Evolutionary conservation across 2,329 filamentous ascomycete species (phyloP).

Genomic region (Penicillium sp.): DNA sequence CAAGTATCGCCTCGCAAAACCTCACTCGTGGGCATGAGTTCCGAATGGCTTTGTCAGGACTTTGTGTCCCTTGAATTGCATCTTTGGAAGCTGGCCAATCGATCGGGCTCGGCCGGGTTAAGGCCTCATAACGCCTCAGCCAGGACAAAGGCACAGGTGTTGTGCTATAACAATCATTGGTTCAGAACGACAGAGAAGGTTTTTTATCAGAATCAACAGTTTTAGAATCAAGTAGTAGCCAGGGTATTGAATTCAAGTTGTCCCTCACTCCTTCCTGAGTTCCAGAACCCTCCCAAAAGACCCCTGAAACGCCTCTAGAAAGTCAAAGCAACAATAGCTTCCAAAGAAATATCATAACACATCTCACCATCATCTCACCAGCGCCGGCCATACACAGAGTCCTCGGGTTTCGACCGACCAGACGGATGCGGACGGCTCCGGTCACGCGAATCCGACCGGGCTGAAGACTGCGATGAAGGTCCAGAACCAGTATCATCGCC

Average conservation of each 20-base stretch:
- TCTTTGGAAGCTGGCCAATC: neutral
- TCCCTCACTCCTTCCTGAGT: too few relatives aligned
- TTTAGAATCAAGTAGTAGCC: neutral
- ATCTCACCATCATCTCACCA: conserved; percentile 30
- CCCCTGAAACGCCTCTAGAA: conserved; percentile 2
- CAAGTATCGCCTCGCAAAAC: conserved; percentile 2
- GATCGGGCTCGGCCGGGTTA: too few relatives aligned
- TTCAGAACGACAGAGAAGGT: too few relatives aligned
- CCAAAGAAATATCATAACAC: neutral
- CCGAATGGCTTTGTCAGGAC: conserved; percentile 4
- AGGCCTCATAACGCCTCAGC: neutral
- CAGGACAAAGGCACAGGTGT: neutral
- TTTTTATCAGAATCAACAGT: neutral
- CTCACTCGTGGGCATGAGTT: conserved; percentile 21
- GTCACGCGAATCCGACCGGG: conserved; percentile 18
- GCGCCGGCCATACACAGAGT: conserved; percentile 46
- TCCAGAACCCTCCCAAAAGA: too few relatives aligned
- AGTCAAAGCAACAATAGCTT: neutral
- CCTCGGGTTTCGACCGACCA: conserved; percentile 34
- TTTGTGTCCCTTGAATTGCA: neutral
- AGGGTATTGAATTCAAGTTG: neutral
- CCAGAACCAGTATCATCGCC: conserved; percentile 24
- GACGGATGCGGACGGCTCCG: conserved; percentile 18
- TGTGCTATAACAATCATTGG: neutral
- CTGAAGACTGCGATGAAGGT: conserved; percentile 9